Base-by-base conservation (phyloP, 331 rosid genomes). In the Stylosanthes scabra region DNA sequence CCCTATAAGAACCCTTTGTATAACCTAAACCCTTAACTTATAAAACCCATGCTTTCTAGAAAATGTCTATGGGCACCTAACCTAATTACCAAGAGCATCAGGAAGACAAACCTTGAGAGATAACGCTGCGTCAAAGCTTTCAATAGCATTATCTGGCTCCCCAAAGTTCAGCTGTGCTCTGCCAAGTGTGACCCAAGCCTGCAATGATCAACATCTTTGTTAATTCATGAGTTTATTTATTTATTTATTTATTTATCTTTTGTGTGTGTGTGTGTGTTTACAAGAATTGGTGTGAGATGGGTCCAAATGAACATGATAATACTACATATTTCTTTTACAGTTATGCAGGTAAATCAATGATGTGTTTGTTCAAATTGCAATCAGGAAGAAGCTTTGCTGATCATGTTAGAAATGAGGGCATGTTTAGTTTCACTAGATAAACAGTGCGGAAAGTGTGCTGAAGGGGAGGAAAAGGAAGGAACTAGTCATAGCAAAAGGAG, bases 141-240 rank as follows among this genome's bases (percentile, higher is more conserved):
- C 86, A 66, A 88, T 73, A 15, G 96, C 95, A 76, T 82, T 85
- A 81, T 91, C 97, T 9, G 96, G 97, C 81, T 94, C 97, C 52
- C 99, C 99, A 73, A 82, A 94, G 84, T 94, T 91, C 63, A 94
- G 83, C 80, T 89, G 97, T 64, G 98, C 90, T 82, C 98, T 89
- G 62, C 97, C 99, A 66, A 94, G 96, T 63, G 99, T 94, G 69
- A 89, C 78, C 97, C 96, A 89, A 49, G 93, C 97, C 96, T 94
- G 80, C 39, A 68, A 64, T 44, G 63, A 81, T 68, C 76, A n/a
- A n/a, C n/a, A n/a, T n/a, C n/a, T n/a, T n/a, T n/a, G n/a, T n/a
- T n/a, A n/a, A n/a, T n/a, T n/a, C n/a, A n/a, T n/a, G n/a, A n/a
- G n/a, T n/a, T n/a, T n/a, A n/a, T n/a, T n/a, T n/a, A n/a, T n/a